Base-by-base conservation (phyloP, 192 early-diverging fungal genomes). In the Lobulomyces angularis region DNA sequence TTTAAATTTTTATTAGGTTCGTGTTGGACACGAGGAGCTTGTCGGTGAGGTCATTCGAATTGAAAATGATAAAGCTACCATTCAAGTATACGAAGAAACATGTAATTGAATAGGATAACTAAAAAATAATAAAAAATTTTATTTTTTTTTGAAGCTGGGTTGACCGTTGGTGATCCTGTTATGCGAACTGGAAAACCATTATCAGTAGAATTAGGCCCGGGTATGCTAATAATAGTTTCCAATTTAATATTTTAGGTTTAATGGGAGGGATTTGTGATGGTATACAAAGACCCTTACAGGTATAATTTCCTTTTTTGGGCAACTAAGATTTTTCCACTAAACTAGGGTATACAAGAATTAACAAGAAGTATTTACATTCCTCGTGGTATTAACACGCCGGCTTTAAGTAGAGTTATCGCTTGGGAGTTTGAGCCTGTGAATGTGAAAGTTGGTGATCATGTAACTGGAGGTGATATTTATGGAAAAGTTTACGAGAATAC, bases 61-160 rank as follows among this genome's bases (percentile, higher is more conserved):
- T 51, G 96, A 99, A 30, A 81, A 86, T 45, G 88, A 96, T 62
- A 99, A 99, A 71, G 89, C 90, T n/a, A 97, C 96, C 18, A 82
- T 99, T 51, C 96, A 99, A 67, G 96, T 99, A 17, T 99, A 99
- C 72, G 96, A 99, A 51, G 96, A 99, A 59, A 99, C 96, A 34
- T 81, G 85, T 86, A 59, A 28, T 58, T 61, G 18, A 36, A 17
- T 5, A 5, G 36, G 24, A 41, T 11, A 24, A 12, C 19, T 41
- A 27, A 14, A 19, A 1, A 21, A 29, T 12, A 35, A 27, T 55
- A 8, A 12, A 41, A 17, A 29, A 12, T 43, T 33, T 12, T 43
- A 11, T 43, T 27, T 35, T 26, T 9, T 16, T 37, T 18, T 7
- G 8, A 28, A 86, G 90, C 90, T 27, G 96, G 96, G 45, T 67